phyloP scores from a whole-genome alignment of 2,329 filamentous ascomycete species.

The Apiospora arundinis region DNA sequence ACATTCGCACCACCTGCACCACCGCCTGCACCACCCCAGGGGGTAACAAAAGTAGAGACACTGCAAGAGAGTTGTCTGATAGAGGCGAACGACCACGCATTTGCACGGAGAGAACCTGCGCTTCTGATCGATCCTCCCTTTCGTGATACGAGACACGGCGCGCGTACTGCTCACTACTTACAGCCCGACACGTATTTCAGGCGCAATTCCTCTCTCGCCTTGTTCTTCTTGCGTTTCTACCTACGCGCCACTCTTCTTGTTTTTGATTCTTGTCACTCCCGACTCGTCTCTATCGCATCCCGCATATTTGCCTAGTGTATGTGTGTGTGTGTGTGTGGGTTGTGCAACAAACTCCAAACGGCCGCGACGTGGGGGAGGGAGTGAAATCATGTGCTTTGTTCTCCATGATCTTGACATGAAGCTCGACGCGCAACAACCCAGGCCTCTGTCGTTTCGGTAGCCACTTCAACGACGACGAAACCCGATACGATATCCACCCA shows the following conservation, averaged over 20 bases:
- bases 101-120: neutral
- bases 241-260: neutral
- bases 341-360: neutral
- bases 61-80: neutral
- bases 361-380: neutral
- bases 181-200: neutral
- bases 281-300: neutral
- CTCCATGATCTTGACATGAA: conserved; percentile 13
- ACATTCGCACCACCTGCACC: conserved; percentile 9
- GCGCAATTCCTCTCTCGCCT: neutral
- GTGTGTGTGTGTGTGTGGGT: neutral
- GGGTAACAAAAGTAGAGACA: neutral
- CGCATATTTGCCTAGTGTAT: neutral
- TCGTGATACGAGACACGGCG: neutral
- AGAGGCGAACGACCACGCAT: neutral
- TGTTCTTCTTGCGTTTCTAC: neutral
- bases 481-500: neutral
- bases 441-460: neutral
- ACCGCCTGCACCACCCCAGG: neutral
- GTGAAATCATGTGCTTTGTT: neutral
- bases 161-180: neutral
- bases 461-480: neutral
- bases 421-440: conserved; percentile 4
- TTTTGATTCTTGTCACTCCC: neutral
- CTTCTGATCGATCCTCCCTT: neutral